phyloP scores from a whole-genome alignment of 495 filamentous ascomycete genomes.

The Neurospora hispaniola region DNA sequence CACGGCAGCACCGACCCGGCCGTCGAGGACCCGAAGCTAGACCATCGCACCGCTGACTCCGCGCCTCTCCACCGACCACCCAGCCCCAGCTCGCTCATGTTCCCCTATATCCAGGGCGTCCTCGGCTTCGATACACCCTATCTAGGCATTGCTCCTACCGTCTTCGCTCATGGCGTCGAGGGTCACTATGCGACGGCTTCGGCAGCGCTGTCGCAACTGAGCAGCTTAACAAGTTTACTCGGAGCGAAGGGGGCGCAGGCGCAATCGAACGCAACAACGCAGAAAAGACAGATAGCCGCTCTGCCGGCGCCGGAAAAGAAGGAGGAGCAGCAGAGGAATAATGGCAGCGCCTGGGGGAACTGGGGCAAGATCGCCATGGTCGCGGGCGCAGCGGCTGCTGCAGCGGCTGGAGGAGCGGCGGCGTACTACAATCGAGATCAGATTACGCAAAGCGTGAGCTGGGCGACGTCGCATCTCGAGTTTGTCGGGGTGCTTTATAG shows the following conservation, averaged over 20 bases:
- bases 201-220: constrained; percentile 56
- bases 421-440: constrained; percentile 76
- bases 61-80: constrained; percentile 16
- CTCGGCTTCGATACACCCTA: constrained; percentile 95
- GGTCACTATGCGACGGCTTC: constrained; percentile 67
- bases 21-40: background rate
- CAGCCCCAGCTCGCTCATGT: constrained; percentile 42
- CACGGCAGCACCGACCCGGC: constrained; percentile 15
- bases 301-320: constrained; percentile 21
- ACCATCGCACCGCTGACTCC: constrained; percentile 10
- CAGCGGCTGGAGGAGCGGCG: constrained; percentile 79
- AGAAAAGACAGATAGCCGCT: constrained; percentile 14
- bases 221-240: constrained; percentile 50
- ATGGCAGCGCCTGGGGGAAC: constrained; percentile 39
- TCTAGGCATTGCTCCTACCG: constrained; percentile 77
- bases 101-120: constrained; percentile 69
- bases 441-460: constrained; percentile 58
- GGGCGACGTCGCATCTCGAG: constrained; percentile 87
- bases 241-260: constrained; percentile 26
- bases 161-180: constrained; percentile 83
- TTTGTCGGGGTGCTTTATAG: constrained; percentile 85
- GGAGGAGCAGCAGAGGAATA: constrained; percentile 16
- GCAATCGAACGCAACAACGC: constrained; percentile 14
- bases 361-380: constrained; percentile 81
- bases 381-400: constrained; percentile 67